A percentile compares a stretch with the other conserved stretches of the same genome.
phyloP scores from a whole-genome alignment of 257 asterid species.

The Solanum clarkiae region DNA sequence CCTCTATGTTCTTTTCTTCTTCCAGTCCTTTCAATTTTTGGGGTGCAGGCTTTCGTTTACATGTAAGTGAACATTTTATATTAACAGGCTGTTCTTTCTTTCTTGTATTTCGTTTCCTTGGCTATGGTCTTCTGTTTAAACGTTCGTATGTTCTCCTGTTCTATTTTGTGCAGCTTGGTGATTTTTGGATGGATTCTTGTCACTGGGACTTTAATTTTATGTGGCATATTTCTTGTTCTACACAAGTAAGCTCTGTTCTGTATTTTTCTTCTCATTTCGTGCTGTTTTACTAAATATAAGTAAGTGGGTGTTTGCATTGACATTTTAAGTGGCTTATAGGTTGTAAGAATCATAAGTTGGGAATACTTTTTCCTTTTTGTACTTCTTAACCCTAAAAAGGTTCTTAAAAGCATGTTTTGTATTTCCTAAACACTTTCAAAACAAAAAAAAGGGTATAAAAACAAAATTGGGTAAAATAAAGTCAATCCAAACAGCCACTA shows the following conservation, averaged over 20 bases:
- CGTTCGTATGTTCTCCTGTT: neutral
- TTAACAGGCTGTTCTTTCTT: neutral
- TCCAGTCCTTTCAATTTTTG: conserved; percentile 80
- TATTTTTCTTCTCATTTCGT: neutral
- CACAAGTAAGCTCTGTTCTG: conserved; percentile 50
- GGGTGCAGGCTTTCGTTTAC: conserved; percentile 71
- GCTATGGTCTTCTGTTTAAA: neutral
- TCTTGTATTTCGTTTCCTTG: neutral
- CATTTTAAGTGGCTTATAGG: no score
- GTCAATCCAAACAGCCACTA: neutral
- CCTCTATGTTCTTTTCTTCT: neutral
- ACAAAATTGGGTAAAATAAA: no score
- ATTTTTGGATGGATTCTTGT: conserved; percentile 81
- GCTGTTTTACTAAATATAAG: neutral
- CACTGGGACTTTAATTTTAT: conserved; percentile 66
- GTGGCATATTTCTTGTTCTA: conserved; percentile 80
- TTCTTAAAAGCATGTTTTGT: no score
- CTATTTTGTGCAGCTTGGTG: conserved; percentile 58
- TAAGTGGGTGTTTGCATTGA: no score
- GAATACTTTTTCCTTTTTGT: no score
- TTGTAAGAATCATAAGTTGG: no score
- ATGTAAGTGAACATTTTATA: conserved; percentile 40
- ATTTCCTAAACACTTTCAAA: no score
- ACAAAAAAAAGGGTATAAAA: no score
- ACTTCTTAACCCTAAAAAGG: no score